Base-by-base conservation (phyloP, 257 asterid genomes). In the Leonotis leonurus region DNA sequence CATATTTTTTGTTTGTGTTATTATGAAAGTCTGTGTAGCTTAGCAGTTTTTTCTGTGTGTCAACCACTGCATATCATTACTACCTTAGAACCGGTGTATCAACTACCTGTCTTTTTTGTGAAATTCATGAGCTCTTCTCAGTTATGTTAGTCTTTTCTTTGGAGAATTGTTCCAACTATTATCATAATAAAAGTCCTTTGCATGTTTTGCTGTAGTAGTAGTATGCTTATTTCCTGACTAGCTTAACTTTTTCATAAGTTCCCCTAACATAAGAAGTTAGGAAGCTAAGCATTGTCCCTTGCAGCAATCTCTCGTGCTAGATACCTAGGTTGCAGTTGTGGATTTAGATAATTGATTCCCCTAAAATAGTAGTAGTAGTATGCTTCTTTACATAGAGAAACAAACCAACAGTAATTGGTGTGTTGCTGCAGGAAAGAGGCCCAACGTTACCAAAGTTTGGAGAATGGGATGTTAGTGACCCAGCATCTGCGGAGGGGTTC, bases 351-450 rank as follows among this genome's bases (percentile, higher is more conserved):
- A 12, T 33, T 33, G 39, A 33, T 33, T 3, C 39, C n/a, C n/a
- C n/a, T n/a, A n/a, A n/a, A n/a, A 8, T 32, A 29, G 3, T 33
- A 6, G 12, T 33, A 27, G 5, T 9, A 8, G 6, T 45, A 8
- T 18, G 3, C 53, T 20, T 46, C 10, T 18, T 27, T 18, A 20
- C 48, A 35, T 41, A 86, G 71, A 73, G 79, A 70, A 86, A 79
- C 78, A 78, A 79, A 61, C 29, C 5, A 14, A n/a, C 36, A 2
- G 36, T 51, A 0, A 30, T n/a, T 16, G 29, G 14, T 3, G n/a
- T 29, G n/a, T 13, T 39, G 4, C 37, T 10, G 10, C 27, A 60
- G 65, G 65, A 60, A 41, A 60, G 53, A 60, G 54, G 8, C 37
- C 7, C 16, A 26, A 39, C 65, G 2, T 40, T 60, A n/a, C 65